Percentiles rank a stretch among this genome's conserved stretches.
These are phyloP conservation scores for Mycosarcoma maydis DNA, from an alignment of 1,284 basidiomycete species.

Conservation along the genomic window DNA sequence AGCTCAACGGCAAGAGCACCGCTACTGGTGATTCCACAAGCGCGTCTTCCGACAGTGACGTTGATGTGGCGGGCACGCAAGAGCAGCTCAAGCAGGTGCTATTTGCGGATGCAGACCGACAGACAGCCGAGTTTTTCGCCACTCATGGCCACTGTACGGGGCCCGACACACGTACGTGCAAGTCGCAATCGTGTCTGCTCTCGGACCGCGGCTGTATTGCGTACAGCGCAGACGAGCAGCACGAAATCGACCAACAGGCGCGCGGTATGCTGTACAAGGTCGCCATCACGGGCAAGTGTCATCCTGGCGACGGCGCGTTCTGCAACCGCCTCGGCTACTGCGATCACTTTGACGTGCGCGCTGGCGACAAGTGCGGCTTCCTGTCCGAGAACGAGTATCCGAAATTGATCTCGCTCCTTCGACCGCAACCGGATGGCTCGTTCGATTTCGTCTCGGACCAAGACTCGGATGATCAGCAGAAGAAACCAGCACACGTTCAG, in stretches of 20 bases:
- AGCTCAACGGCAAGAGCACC: no score
- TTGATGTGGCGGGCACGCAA: no score
- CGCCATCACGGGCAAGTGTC: conserved; percentile 12
- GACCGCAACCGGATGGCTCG: conserved; percentile 2
- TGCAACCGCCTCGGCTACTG: conserved; percentile 16
- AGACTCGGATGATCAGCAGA: background rate
- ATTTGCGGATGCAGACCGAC: no score
- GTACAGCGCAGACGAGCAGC: conserved; percentile 3
- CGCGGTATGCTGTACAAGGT: conserved; percentile 5
- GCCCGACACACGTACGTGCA: background rate
- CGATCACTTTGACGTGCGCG: conserved; percentile 4
- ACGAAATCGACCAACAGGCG: background rate
- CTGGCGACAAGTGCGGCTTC: background rate
- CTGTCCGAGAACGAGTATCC: background rate
- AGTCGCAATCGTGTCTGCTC: conserved; percentile 4
- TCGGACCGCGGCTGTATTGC: background rate
- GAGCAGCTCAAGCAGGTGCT: no score
- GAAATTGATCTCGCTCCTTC: background rate
- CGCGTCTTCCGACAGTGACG: no score
- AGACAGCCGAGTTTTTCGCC: conserved; percentile 1
- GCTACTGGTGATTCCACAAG: no score
- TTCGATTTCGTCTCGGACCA: conserved; percentile 1
- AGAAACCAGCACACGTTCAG: background rate
- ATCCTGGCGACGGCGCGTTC: background rate
- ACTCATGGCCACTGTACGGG: conserved; percentile 3